Evolutionary conservation across 257 asterid genomes (phyloP), one percentile per base, ranked within the genome.

Genomic region (Primulina tabacum): DNA sequence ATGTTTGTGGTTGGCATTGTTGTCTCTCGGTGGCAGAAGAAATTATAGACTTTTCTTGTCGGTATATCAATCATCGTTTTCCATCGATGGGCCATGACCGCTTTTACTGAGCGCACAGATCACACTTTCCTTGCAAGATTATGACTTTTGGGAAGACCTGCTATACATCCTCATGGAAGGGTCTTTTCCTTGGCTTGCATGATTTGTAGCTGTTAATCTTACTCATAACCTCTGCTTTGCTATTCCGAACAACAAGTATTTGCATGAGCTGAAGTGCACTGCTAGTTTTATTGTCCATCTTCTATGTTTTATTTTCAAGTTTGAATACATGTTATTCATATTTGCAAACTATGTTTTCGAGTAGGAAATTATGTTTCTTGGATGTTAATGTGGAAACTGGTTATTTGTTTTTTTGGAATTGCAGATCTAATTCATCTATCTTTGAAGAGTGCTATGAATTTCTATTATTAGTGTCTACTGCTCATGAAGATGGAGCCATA

Each of bases 371-470:
- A 14, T 58, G 21, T 50, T 64, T 55, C 65, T 30, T 76, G 70
- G 35, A 59, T 14, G 60, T 71, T 60, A 34, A 29, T 47, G 50
- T 75, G 40, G 65, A 37, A 78, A 33, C 28, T 65, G 61, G 47
- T 56, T 11, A 11, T 70, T 60, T 34, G 64, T 75, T 77, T 73
- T 38, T 43, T 68, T 72, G 4, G 56, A 43, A 73, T 73, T 80
- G 79, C 87, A 93, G 99, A 24, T 78, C 80, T 70, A 74, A 73
- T 62, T 59, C 78, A 62, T 67, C 92, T 77, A 57, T 87, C 60
- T 72, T 70, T 17, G 95, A 86, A 60, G 95, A 90, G 59, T 93
- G 96, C 86, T 89, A 60, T 26, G 99, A 90, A 64, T 81, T 89
- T 82, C 77, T 90, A 21, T 78, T 76, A 81, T 75, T 87, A 83